Evolutionary conservation across 108 stramenopile genomes (phyloP).

Genomic region (Nannochloropsis granulata): DNA sequence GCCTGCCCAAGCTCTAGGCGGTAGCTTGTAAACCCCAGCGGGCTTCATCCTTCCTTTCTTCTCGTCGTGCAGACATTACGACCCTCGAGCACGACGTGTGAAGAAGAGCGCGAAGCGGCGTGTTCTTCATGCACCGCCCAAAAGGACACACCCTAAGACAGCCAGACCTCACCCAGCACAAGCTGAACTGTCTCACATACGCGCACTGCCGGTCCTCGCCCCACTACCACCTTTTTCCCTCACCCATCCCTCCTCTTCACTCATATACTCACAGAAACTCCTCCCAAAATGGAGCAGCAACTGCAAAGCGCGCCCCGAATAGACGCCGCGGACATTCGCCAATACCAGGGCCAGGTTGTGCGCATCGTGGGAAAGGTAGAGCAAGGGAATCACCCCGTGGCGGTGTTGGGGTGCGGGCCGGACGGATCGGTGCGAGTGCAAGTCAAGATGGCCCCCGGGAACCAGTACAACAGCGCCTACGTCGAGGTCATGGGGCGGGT

Average conservation of each 20-base stretch:
- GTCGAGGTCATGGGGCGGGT: not conserved
- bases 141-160: too few species aligned
- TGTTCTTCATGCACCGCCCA: too few species aligned
- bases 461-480: not conserved
- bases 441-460: not conserved
- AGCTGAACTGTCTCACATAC: too few species aligned
- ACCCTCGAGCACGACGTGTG: too few species aligned
- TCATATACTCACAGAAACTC: not conserved
- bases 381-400: not conserved
- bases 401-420: not conserved
- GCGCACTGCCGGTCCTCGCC: too few species aligned
- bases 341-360: not conserved
- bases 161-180: too few species aligned
- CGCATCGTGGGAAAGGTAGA: not conserved
- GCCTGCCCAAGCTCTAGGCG: too few species aligned
- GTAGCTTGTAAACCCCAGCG: too few species aligned
- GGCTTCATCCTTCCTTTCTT: too few species aligned
- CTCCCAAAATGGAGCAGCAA: not conserved
- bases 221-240: too few species aligned
- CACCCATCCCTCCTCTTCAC: not conserved
- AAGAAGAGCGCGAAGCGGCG: too few species aligned
- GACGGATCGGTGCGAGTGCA: not conserved
- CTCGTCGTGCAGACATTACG: too few species aligned
- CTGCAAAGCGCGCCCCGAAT: not conserved
- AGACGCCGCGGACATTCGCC: not conserved